These are phyloP conservation scores for Mediolabrus comicus DNA, from an alignment of 108 stramenopile genomes.

Conservation along the genomic window DNA sequence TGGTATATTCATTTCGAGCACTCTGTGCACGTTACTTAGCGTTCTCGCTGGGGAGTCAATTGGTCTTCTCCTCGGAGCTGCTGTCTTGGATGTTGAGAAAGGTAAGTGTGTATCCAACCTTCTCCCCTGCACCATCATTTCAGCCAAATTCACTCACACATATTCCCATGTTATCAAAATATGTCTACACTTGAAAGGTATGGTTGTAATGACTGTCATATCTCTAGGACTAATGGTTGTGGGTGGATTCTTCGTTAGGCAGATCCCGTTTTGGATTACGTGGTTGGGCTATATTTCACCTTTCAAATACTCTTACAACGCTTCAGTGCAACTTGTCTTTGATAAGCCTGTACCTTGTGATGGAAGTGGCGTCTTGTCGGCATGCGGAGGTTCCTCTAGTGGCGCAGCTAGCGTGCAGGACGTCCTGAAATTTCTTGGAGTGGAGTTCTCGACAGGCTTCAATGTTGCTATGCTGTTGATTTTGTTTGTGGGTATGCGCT, in stretches of 20 bases:
- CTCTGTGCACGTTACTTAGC: constrained; percentile 47
- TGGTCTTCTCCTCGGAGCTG: constrained; percentile 65
- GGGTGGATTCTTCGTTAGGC: constrained; percentile 72
- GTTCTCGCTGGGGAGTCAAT: constrained; percentile 74
- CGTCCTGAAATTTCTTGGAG: constrained; percentile 56
- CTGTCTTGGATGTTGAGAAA: constrained; percentile 63
- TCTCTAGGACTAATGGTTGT: constrained; percentile 54
- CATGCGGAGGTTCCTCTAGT: constrained; percentile 22
- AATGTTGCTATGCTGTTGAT: constrained; percentile 62
- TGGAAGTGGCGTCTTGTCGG: constrained; percentile 51
- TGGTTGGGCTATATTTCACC: constrained; percentile 65
- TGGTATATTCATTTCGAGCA: constrained; percentile 48
- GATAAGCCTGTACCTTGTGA: constrained; percentile 59
- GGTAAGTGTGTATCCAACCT: too few species aligned
- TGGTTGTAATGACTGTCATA: constrained; percentile 60
- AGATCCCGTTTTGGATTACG: constrained; percentile 48
- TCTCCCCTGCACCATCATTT: too few species aligned
- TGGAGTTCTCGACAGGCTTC: constrained; percentile 60
- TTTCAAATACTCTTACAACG: constrained; percentile 70
- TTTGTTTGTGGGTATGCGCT: constrained; percentile 51
- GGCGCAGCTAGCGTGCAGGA: constrained; percentile 41
- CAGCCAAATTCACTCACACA: too few species aligned
- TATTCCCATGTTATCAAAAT: too few species aligned
- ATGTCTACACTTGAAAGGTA: too few species aligned
- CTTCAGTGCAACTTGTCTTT: constrained; percentile 60